Evolutionary conservation across 1,284 basidiomycete genomes (phyloP).

Genomic region (Mycena sp.): DNA sequence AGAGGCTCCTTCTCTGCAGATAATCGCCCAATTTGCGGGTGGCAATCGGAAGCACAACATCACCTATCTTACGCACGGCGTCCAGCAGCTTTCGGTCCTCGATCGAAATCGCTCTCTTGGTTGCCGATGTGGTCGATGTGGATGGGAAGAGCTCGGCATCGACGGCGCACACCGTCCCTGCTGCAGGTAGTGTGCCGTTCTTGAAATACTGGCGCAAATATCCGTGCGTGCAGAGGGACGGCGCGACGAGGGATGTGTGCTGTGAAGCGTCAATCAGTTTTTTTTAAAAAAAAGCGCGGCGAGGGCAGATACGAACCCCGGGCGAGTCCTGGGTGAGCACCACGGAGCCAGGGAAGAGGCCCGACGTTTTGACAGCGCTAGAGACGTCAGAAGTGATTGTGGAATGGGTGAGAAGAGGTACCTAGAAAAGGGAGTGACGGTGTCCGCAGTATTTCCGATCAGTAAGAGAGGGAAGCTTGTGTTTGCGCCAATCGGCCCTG

Average conservation of each 20-base stretch:
- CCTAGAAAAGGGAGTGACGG: slow-evolving; percentile 1
- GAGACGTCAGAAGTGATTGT: background rate
- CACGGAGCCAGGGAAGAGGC: slow-evolving; percentile 17
- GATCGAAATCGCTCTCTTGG: background rate
- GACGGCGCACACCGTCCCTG: slow-evolving; percentile 17
- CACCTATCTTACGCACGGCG: background rate
- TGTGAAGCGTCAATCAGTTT: background rate
- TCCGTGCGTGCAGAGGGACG: slow-evolving; percentile 10
- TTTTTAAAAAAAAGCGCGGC: background rate
- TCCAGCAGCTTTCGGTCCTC: background rate
- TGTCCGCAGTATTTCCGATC: slow-evolving; percentile 51
- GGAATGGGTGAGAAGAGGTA: too few species aligned
- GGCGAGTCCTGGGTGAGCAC: slow-evolving; percentile 19
- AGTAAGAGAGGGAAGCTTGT: slow-evolving; percentile 50
- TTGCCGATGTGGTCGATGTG: background rate
- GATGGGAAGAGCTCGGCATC: slow-evolving; percentile 19
- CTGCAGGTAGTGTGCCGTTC: slow-evolving; percentile 23
- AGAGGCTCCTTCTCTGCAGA: too few species aligned
- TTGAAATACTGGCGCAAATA: slow-evolving; percentile 21
- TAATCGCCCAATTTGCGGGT: too few species aligned
- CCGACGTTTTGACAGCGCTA: slow-evolving; percentile 15
- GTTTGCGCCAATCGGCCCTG: slow-evolving; percentile 31
- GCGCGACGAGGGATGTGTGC: slow-evolving; percentile 21
- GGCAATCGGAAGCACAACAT: background rate
- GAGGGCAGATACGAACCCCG: slow-evolving; percentile 8